Percentiles rank a stretch among this genome's conserved stretches.
These are phyloP conservation scores for Fomitopsis serialis DNA, from an alignment of 768 basidiomycete genomes.

Conservation along the genomic window DNA sequence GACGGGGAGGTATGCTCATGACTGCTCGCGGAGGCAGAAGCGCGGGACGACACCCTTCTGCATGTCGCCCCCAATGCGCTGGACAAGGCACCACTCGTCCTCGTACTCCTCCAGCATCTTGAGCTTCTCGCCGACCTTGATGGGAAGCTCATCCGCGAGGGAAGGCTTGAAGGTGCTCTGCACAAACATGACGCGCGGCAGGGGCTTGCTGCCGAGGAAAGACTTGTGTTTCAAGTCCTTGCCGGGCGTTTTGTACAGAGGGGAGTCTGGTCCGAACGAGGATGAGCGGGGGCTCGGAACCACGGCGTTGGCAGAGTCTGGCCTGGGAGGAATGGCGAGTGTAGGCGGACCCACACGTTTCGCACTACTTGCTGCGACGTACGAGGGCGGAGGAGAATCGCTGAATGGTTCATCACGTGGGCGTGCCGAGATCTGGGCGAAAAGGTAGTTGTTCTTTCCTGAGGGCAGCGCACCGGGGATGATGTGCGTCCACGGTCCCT, in stretches of 20 bases:
- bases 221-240: conserved; percentile 12
- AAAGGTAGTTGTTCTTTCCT: conserved; percentile 4
- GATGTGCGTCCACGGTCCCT: conserved; percentile 10
- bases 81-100: conserved; percentile 54
- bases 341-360: conserved; percentile 7
- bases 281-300: conserved; percentile 24
- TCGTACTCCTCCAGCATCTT: conserved; percentile 56
- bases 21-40: conserved; percentile 25
- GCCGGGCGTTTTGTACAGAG: conserved; percentile 7
- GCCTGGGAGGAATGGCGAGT: conserved; percentile 5
- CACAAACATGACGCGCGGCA: conserved; percentile 53
- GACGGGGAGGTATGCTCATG: neutral
- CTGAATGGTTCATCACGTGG: neutral
- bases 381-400: conserved; percentile 14
- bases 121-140: conserved; percentile 52
- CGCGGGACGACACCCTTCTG: conserved; percentile 35
- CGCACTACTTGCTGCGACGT: conserved; percentile 3
- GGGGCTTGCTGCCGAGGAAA: conserved; percentile 15
- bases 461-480: neutral
- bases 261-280: conserved; percentile 16
- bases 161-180: conserved; percentile 43
- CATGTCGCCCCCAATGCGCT: conserved; percentile 26
- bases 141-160: conserved; percentile 46
- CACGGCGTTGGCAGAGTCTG: neutral
- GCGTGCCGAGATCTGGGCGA: neutral